Evolutionary conservation across 148 eudicot species (phyloP).

Genomic region (Nyssa sinensis): DNA sequence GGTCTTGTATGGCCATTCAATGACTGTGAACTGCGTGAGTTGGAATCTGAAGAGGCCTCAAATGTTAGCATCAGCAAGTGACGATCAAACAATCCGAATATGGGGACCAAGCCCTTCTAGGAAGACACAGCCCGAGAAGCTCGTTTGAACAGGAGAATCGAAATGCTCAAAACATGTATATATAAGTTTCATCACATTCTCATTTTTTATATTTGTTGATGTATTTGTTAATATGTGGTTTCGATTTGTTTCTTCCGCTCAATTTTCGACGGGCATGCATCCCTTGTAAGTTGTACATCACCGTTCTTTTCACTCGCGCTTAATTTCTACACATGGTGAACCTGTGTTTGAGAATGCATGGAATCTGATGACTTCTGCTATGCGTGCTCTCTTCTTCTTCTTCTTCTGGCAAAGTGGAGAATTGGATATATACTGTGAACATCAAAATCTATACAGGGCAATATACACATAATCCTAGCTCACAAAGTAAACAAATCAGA

Average conservation of each 20-base stretch:
- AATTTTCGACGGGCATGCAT: neutral
- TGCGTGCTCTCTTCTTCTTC: too few species aligned
- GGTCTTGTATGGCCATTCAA: constrained; percentile 68
- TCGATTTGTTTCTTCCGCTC: neutral
- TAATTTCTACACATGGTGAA: neutral
- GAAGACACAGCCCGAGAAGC: constrained; percentile 10
- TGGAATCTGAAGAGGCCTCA: constrained; percentile 82
- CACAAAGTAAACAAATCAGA: too few species aligned
- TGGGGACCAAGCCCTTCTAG: constrained; percentile 58
- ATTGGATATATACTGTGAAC: too few species aligned
- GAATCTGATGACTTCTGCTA: neutral
- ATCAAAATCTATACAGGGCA: too few species aligned
- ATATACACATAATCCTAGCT: too few species aligned
- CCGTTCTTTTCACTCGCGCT: neutral
- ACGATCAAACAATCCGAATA: constrained; percentile 88
- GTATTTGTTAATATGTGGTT: constrained; percentile 12
- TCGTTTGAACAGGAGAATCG: constrained; percentile 3
- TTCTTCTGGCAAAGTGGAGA: too few species aligned
- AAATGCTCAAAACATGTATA: neutral
- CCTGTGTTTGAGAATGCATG: neutral
- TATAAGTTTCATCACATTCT: neutral
- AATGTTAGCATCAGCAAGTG: constrained; percentile 95
- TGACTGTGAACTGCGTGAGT: constrained; percentile 94
- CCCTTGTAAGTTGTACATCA: constrained; percentile 13
- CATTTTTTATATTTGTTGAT: constrained; percentile 1